Evolutionary conservation across 345 rosid species (phyloP), one percentile per base, ranked within the genome.

Genomic region (Syzygium jambos): DNA sequence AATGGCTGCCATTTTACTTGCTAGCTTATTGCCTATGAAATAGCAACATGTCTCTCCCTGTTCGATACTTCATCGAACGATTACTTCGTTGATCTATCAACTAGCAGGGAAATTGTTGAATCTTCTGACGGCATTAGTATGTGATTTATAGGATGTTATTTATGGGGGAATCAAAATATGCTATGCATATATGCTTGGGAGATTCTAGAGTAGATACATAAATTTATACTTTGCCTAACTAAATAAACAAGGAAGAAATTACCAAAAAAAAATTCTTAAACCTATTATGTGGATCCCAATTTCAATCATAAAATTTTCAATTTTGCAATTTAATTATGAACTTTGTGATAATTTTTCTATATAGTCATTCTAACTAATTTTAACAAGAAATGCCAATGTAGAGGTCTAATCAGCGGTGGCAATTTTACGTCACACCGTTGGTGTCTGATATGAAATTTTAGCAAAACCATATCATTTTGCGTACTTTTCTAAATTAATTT

Each of bases 21-120:
- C 51, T 59, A 17, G 68, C n/a, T 10, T 43, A 16, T 38, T 87
- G 96, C 99, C 19, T 94, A 97, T 84, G 59, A 22, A 21, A 65
- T 7, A 29, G 59, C 59, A 55, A 22, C 25, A 22, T 55, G 27
- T 55, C 57, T 55, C 57, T 55, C 25, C 57, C 56, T 54, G 27
- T 9, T 23, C 59, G 46, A 43, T 21, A 16, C 56, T 53, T 55
- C 78, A 34, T 68, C 34, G 11, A 68, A 68, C 7, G 3, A 21
- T 55, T 4, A 21, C 59, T 55, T 22, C 22, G 9, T 55, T 55
- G 9, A 55, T 55, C 27, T 55, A 27, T 55, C 59, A 21, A 21
- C 59, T 55, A 21, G 59, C 59, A 7, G 59, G 27, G 59, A 9
- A 22, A 55, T 54, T 54, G 10, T 54, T 7, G 57, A 54, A 54